Percentiles rank a stretch among this genome's conserved stretches.
phyloP scores from a whole-genome alignment of 108 stramenopile species.

The Schizochytrium sp. region DNA sequence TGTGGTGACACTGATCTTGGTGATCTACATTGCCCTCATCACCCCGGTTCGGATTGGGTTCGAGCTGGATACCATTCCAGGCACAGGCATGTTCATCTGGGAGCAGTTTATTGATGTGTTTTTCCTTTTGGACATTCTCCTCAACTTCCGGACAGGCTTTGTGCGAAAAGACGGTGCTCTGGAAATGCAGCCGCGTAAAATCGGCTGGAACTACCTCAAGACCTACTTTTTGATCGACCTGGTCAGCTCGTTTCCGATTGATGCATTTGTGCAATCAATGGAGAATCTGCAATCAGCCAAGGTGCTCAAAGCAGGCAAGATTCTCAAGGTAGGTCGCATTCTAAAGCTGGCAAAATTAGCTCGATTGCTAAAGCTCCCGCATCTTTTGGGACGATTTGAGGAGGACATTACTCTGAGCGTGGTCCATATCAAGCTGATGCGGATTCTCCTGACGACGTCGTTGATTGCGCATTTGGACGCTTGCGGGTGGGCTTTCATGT shows the following conservation, averaged over 20 bases:
- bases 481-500: neutral
- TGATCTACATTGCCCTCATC: constrained; percentile 26
- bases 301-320: constrained; percentile 4
- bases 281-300: neutral
- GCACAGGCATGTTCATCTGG: neutral
- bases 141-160: constrained; percentile 46
- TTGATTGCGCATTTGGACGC: neutral
- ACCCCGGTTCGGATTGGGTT: constrained; percentile 25
- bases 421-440: constrained; percentile 13
- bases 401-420: constrained; percentile 3
- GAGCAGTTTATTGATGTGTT: constrained; percentile 26
- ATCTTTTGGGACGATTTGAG: constrained; percentile 25
- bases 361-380: constrained; percentile 18
- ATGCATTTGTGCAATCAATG: neutral
- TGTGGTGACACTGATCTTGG: neutral
- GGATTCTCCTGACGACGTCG: neutral
- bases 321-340: neutral
- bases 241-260: constrained; percentile 38
- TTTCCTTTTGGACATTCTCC: constrained; percentile 38
- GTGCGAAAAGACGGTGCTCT: neutral
- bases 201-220: neutral
- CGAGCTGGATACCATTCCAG: neutral
- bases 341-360: neutral
- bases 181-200: neutral
- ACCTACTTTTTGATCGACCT: constrained; percentile 43